Percentiles rank a stretch among this genome's conserved stretches.
These are phyloP conservation scores for Amoebophrya sp. DNA, from an alignment of 169 alveolate species.

Conservation along the genomic window DNA sequence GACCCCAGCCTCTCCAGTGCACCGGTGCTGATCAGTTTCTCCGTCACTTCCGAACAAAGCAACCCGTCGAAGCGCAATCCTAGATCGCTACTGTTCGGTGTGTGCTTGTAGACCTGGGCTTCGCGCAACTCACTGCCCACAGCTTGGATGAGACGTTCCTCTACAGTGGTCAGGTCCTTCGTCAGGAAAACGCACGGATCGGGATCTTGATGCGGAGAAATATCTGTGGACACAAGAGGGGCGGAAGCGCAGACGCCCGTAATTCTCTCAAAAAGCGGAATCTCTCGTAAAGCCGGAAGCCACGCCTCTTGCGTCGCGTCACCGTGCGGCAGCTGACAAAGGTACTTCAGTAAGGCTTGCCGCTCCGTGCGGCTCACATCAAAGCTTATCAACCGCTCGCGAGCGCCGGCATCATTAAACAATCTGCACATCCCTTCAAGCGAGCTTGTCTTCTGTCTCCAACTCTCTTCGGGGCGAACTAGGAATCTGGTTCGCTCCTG, in stretches of 20 bases:
- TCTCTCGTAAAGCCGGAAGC: not conserved
- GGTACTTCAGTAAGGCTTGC: not conserved
- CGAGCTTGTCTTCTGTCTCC: not conserved
- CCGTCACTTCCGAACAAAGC: not conserved
- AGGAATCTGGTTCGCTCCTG: not conserved
- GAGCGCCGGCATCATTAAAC: not conserved
- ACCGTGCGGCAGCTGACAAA: not conserved
- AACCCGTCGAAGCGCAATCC: not conserved
- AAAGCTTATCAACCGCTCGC: not conserved
- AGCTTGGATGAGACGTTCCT: not conserved
- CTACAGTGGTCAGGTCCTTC: not conserved
- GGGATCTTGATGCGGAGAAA: not conserved
- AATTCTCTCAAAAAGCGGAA: not conserved
- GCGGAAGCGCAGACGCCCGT: not conserved
- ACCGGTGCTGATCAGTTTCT: not conserved
- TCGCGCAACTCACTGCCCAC: not conserved
- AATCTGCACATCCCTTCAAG: not conserved
- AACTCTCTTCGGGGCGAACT: not conserved
- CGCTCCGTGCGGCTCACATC: slow-evolving; percentile 5
- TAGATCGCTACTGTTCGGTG: not conserved
- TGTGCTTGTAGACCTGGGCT: not conserved
- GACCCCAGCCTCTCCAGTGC: not conserved
- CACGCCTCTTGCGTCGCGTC: not conserved
- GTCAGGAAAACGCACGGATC: not conserved
- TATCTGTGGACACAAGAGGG: not conserved